phyloP scores from a whole-genome alignment of 352 stramenopile genomes.

The Globisporangium ultimum region DNA sequence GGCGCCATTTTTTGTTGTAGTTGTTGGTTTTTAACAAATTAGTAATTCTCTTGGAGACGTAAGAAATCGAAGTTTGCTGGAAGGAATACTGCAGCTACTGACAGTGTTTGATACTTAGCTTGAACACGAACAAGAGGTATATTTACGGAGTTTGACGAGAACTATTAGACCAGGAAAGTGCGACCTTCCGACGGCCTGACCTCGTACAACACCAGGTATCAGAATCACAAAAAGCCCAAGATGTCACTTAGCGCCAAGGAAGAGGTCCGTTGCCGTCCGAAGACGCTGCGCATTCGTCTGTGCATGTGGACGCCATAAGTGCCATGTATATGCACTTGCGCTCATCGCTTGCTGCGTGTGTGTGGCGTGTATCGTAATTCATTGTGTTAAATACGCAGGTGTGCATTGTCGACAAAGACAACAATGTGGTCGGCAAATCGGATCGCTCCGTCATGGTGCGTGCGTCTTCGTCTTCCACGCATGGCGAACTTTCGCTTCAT shows the following conservation, averaged over 20 bases:
- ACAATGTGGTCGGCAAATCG: constrained; percentile 80
- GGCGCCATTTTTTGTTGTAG: no score
- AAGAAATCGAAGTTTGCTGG: neutral
- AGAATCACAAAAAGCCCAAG: constrained; percentile 2
- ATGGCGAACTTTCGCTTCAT: no score
- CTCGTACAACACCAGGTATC: neutral
- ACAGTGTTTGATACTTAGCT: neutral
- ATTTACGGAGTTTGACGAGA: no score
- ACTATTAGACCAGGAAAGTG: neutral
- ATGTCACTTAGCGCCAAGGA: constrained; percentile 58
- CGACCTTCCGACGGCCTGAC: neutral
- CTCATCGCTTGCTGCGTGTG: neutral
- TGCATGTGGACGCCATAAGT: neutral
- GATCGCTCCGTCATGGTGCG: constrained; percentile 78
- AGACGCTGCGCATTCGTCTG: neutral
- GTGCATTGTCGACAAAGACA: constrained; percentile 79
- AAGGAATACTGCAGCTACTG: neutral
- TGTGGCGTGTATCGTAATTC: no score
- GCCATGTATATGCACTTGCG: neutral
- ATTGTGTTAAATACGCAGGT: no score
- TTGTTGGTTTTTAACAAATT: neutral
- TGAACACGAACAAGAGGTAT: no score
- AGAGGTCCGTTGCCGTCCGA: constrained; percentile 30
- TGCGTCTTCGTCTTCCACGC: no score
- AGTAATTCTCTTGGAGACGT: neutral